Evolutionary conservation across 805 yeast species (phyloP), one percentile per base, ranked within the genome.

Genomic region (Hanseniaspora occidentalis): DNA sequence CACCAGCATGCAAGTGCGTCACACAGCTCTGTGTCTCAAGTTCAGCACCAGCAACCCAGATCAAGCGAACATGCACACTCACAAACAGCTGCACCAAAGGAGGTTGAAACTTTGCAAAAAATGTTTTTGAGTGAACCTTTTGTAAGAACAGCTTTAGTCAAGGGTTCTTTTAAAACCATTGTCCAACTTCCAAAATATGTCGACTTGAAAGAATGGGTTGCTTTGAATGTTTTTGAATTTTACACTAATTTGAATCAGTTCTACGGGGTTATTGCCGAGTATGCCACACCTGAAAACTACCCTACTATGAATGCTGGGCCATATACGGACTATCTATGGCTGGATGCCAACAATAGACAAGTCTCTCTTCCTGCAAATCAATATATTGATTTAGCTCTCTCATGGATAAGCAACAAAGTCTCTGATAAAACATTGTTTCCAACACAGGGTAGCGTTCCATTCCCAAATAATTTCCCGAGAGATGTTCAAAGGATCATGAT

Each of bases 251-350:
- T 92, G 43, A 81, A 83, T 49, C 92, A 83, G 54, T 86, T 89
- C 52, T 86, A 84, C 57, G 94, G 92, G 1, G 82, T 86, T n/a
- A 73, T 92, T 35, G 73, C 86, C 2, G 97, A 89, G 50, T 86
- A 84, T 51, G 84, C 89, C 31, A 85, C 95, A 2, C 88, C 95
- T 0, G 94, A 84, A 50, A 73, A 79, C 22, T 84, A 79, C 52
- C 95, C 95, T 10, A 79, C 89, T 1, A 92, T 92, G 98, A 85
- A 77, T 51, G 98, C 97, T 0, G 98, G 96, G 3, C 85, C 95
- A 2, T 79, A 79, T 43, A 79, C 88, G 4, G 95, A 86, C 52
- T 92, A 92, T 53, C 64, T 84, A 26, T 92, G 97, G 96, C 72
- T 85, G 17, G 95, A 84, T 59, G 69, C 76, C 34, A 73, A 79